Evolutionary conservation across 495 filamentous ascomycete genomes (phyloP), one percentile per base, ranked within the genome.

Genomic region (Trichoderma asperelloides): DNA sequence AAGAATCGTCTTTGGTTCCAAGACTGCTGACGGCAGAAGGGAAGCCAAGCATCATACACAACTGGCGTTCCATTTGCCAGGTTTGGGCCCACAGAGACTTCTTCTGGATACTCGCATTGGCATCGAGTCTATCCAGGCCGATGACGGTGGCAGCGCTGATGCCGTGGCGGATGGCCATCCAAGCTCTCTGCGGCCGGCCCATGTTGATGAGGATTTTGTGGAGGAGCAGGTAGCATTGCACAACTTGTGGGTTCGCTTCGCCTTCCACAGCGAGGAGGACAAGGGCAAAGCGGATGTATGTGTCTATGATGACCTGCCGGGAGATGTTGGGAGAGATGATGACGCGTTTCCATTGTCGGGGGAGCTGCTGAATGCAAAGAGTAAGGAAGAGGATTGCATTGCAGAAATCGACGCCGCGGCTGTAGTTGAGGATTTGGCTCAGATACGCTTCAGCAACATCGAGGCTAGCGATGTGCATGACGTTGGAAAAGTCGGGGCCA

Each of bases 121-220:
- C 8, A 27, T 60, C 55, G 55, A 60, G 55, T 30, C 55, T 27
- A 13, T 60, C 55, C 8, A 60, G 25, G 25, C 55, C 55, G 21
- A 60, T 28, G 55, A 60, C 8, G 9, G 55, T 60, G 9, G 23
- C 55, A 25, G 55, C 55, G 23, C 55, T 60, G 55, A 60, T 28
- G 55, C 23, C 55, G 23, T 30, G 23, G 23, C 55, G 55, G 23
- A 60, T 60, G 23, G 23, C 27, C 8, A 60, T n/a, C 55, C 55
- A 60, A 18, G 55, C 23, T 60, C 55, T 11, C 55, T 60, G 55
- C 21, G 55, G 55, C 21, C 55, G 55, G 25, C 55, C 55, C 25
- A 33, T 60, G 23, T 60, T 60, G 55, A 60, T 13, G 55, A 60
- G 55, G 55, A 60, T 60, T 25, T 60, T 60, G 25, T 60, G 55